Conservation (phyloP, 2,329 filamentous ascomycete genomes). For the Stagonosporopsis chrysanthemi region DNA sequence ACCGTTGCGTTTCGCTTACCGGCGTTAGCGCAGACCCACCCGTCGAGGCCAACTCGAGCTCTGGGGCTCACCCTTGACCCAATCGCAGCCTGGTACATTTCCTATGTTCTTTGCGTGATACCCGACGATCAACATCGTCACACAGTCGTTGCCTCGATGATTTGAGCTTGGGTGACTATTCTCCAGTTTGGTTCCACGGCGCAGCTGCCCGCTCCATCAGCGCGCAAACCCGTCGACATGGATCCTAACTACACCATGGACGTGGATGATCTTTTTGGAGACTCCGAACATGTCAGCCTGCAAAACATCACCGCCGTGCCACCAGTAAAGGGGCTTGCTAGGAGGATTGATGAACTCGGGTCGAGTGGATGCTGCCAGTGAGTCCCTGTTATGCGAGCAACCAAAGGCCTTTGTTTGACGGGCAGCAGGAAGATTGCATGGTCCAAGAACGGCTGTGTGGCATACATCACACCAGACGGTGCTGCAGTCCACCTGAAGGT, state of each 20-base stretch:
- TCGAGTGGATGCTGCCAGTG: constrained; percentile 83
- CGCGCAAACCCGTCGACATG: constrained; percentile 58
- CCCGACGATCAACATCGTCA: constrained; percentile 21
- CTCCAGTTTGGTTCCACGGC: constrained; percentile 1
- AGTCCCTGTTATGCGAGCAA: constrained; percentile 44
- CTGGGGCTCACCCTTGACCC: constrained; percentile 10
- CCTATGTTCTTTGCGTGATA: constrained; percentile 30
- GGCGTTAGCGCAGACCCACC: constrained; percentile 16
- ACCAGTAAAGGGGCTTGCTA: constrained; percentile 71
- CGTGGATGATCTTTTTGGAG: constrained; percentile 57
- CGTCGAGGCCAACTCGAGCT: constrained; percentile 27
- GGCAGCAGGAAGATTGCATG: constrained; percentile 75
- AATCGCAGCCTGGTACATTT: constrained; percentile 16
- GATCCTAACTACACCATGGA: constrained; percentile 54
- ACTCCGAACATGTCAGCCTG: constrained; percentile 66
- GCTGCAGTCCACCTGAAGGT: constrained; percentile 74
- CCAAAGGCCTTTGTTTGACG: constrained; percentile 1
- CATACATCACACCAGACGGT: constrained; percentile 77
- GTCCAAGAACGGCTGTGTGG: constrained; percentile 88
- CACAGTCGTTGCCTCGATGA: constrained; percentile 9
- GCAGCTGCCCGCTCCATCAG: constrained; percentile 1
- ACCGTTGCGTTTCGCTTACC: constrained; percentile 18
- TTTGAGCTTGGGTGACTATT: background rate
- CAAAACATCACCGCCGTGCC: constrained; percentile 62
- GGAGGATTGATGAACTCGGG: constrained; percentile 79